phyloP scores from a whole-genome alignment of 2,329 filamentous ascomycete species.

The Bipolaris cookei region DNA sequence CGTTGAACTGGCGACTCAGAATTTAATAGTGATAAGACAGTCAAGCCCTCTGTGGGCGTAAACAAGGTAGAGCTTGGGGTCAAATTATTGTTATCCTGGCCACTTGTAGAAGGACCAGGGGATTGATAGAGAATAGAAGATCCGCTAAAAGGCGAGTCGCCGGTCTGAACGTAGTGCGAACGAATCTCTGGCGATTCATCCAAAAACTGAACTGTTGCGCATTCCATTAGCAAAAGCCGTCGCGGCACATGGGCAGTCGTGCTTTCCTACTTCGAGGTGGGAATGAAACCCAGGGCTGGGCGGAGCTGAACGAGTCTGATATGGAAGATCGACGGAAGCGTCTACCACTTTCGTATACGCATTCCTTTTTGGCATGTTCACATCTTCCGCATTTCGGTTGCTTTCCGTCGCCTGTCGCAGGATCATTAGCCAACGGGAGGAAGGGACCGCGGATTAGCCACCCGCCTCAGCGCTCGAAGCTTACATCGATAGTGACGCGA shows the following conservation, averaged over 20 bases:
- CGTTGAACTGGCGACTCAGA: conserved; percentile 38
- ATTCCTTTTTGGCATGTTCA: conserved; percentile 41
- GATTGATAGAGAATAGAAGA: conserved; percentile 14
- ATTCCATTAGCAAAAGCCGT: conserved; percentile 16
- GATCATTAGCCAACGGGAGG: conserved; percentile 18
- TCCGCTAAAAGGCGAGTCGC: conserved; percentile 22
- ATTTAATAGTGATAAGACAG: conserved; percentile 44
- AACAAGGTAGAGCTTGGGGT: conserved; percentile 27
- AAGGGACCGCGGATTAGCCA: not conserved
- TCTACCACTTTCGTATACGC: conserved; percentile 45
- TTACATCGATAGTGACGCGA: conserved; percentile 49
- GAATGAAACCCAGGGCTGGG: conserved; percentile 46
- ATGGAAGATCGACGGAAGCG: conserved; percentile 46
- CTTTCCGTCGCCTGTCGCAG: conserved; percentile 42
- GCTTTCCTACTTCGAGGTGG: conserved; percentile 40
- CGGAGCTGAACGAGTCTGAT: conserved; percentile 39
- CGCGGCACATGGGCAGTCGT: not conserved
- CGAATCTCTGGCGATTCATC: conserved; percentile 46
- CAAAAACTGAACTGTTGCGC: conserved; percentile 43
- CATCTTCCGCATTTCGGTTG: conserved; percentile 45
- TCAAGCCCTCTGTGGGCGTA: conserved; percentile 40
- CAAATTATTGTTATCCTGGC: conserved; percentile 21
- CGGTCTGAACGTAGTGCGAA: conserved; percentile 38
- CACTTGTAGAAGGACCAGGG: conserved; percentile 23
- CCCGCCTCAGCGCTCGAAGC: not conserved